Base-by-base conservation (phyloP, 2,329 filamentous ascomycete genomes). In the Lecanoromycetidae sp. region DNA sequence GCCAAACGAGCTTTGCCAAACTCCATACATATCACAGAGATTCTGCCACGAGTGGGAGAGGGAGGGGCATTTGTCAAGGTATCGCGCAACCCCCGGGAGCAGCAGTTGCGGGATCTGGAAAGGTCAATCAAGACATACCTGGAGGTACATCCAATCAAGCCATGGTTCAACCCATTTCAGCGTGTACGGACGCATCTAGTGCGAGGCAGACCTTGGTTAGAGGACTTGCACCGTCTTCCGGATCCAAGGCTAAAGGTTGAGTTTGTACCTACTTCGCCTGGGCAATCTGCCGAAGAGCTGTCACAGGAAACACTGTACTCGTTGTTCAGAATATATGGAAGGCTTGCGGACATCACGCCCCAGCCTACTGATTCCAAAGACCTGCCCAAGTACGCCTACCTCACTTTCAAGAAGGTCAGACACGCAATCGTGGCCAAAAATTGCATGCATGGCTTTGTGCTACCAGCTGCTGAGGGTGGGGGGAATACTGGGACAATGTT, bases 11-110 rank as follows among this genome's bases (percentile, higher is more conserved):
- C 80, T 0, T 76, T 86, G 20, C 83, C 82, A 1, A 62, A 69
- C 4, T 71, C 72, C 1, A 68, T 94, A 39, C 79, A 81, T 49
- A 77, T 94, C 38, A 84, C 80, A 3, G 82, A 94, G 58, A 81
- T 95, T 13, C 64, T 95, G 15, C 87, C 88, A 0, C 76, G 87
- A 3, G 71, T 93, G 23, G 88, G 93, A 57, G 91, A 98, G 60
- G 91, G 91, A 13, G 91, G 91, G 10, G 87, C 86, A 0, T 96
- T 93, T 61, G 80, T 96, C 62, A 95, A 93, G 62, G 87, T 93
- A 60, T 74, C 73, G 13, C 76, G 76, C 55, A 69, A 71, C 55
- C 56, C 66, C 15, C n/a, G n/a, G n/a, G 61, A 63, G 8, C 58
- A 71, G 4, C 62, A 65, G 8, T 61, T 71, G 2, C 66, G 68